Base-by-base conservation (phyloP, 345 rosid species). In the Camelina neglecta region DNA sequence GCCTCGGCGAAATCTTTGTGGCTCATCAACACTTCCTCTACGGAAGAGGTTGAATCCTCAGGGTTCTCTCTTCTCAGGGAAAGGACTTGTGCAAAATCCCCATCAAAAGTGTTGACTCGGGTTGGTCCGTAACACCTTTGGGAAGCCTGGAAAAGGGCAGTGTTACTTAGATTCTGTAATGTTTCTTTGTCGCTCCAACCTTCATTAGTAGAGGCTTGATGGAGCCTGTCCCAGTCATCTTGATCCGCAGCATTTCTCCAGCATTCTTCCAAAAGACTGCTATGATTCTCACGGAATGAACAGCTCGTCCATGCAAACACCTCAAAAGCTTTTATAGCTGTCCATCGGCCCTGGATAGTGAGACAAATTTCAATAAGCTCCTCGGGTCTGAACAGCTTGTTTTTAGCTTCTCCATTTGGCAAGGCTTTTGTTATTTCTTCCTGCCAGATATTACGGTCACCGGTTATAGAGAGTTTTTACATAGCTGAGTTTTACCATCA, bases 121-220 rank as follows among this genome's bases (percentile, higher is more conserved):
- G 23, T 76, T 36, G 93, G 85, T 24, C 96, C 96, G 1, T 95
- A 92, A 74, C 93, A 92, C 74, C 78, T 76, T 61, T 78, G 81
- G 1, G 97, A 88, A 63, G 96, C 97, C 78, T 84, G 91, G 83
- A 88, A 95, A 45, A 92, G 89, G 23, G 85, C 76, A 0, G 99
- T 95, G 63, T 72, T 81, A 47, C 82, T 84, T 64, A 92, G 88
- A 38, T 83, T 85, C 72, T 80, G 84, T 74, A 89, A 51, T 45
- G 86, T 95, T 80, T 92, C 98, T 64, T 87, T 87, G 6, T 95
- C 99, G 24, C 88, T 87, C 97, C 98, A 92, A 15, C 98, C 99
- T 84, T 95, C 90, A 0, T 78, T 74, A 0, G 44, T 48, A 2
- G 84, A 86, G 21, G 96, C 89, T 83, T 86, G 82, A 73, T 86